Evolutionary conservation across 2,329 filamentous ascomycete genomes (phyloP).

Genomic region (Verticillium dahliae): DNA sequence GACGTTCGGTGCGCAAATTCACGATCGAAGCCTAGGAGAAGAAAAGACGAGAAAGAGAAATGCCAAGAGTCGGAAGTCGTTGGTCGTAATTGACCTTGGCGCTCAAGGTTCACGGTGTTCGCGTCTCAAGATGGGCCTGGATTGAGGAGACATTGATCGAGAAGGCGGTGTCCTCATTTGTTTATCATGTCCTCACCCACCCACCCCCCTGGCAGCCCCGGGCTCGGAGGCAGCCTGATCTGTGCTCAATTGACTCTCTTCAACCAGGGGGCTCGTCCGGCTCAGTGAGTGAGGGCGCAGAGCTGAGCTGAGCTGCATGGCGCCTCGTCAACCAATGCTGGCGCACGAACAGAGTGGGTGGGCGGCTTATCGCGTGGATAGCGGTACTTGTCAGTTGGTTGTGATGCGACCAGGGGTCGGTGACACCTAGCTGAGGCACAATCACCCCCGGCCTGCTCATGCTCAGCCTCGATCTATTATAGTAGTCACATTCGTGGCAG

Average conservation of each 20-base stretch:
- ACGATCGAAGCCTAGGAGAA: no score
- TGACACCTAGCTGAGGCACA: neutral
- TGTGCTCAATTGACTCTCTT: no score
- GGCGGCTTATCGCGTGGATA: neutral
- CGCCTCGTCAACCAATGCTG: neutral
- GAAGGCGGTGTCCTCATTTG: neutral
- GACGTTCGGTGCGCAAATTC: neutral
- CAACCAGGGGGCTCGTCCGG: no score
- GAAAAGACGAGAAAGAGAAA: neutral
- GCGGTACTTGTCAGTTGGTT: neutral
- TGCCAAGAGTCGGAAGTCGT: neutral
- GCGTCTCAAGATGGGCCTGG: conserved; percentile 2
- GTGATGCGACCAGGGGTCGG: neutral
- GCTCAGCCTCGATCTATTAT: neutral
- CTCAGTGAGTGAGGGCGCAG: no score
- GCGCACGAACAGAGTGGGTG: neutral
- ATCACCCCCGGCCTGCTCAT: neutral
- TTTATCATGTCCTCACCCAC: neutral
- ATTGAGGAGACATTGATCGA: neutral
- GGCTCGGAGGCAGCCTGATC: no score
- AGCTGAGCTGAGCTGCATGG: neutral
- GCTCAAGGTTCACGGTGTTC: conserved; percentile 9
- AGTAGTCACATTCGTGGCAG: neutral
- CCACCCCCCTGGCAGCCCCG: neutral
- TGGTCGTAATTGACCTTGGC: neutral